Conservation (phyloP, 345 rosid species). For the Eucalyptus cladocalyx region DNA sequence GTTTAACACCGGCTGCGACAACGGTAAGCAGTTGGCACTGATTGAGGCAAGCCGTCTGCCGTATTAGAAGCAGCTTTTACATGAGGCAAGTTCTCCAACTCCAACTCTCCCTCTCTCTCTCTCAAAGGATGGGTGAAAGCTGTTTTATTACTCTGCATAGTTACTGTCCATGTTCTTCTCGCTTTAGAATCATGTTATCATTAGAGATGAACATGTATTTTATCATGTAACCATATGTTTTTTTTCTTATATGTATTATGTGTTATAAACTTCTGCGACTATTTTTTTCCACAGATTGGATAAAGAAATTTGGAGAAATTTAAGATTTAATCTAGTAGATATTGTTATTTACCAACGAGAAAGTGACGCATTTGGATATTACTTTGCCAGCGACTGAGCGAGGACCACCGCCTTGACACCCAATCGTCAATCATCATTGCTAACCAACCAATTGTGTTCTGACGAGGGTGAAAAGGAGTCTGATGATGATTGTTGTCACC, state of each 20-base stretch:
- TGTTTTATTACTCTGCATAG: too few relatives aligned
- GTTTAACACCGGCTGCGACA: neutral
- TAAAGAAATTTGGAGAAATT: neutral
- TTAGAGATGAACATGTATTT: neutral
- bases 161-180: too few relatives aligned
- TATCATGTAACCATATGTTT: neutral
- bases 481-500: neutral
- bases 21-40: neutral
- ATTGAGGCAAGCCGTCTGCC: neutral
- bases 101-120: neutral
- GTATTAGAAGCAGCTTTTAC: neutral
- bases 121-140: neutral
- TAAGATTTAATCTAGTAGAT: neutral
- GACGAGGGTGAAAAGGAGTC: neutral
- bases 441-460: neutral
- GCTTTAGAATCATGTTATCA: neutral
- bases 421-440: neutral
- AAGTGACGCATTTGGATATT: neutral
- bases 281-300: neutral
- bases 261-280: neutral
- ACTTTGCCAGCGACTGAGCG: neutral
- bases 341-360: neutral
- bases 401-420: neutral
- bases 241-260: neutral
- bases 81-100: neutral